Evolutionary conservation across 1,139 yeast species (phyloP), one percentile per base, ranked within the genome.

Genomic region (Casaregolazyma suthepensis): DNA sequence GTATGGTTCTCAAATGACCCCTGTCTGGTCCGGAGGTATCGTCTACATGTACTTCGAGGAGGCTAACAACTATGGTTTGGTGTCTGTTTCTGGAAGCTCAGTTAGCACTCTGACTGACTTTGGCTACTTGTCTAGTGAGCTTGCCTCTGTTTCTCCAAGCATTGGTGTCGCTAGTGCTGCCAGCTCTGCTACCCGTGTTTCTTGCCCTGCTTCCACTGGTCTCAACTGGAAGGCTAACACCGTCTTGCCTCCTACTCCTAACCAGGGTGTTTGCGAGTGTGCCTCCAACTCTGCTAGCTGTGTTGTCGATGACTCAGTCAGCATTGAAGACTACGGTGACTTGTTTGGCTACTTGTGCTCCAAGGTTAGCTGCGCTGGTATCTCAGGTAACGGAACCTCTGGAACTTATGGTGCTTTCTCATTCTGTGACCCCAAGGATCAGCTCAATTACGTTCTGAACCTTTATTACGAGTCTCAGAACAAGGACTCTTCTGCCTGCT

Each of bases 1-100:
- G 50, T 75, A 70, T 65, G 62, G 71, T 22, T 50, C 59, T 51
- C 81, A 85, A 57, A 89, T 94, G 97, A 75, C 84, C 45, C 78
- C 78, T 43, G 91, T 86, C 2, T 91, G 91, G 70, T 82, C 93
- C 56, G 99, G 99, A 19, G 99, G 99, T 1, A 76, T 93, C 56
- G 96, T 90, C 3, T 94, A 94, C 71, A 97, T 93, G 72, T 94
- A 79, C 71, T 81, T 90, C 20, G 89, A 90, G 69, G 98, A 89
- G 66, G 81, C 85, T 35, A 91, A 90, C 69, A 82, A 87, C 66
- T 93, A 93, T 71, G 99, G 99, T 0, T 74, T 94, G 43, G 96
- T 93, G 5, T 76, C 80, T 55, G 69, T 85, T 55, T 96, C 87
- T 70, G 72, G 73, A 55, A 74, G 71, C 59, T 77, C 79, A 59